Evolutionary conservation across 495 filamentous ascomycete genomes (phyloP).

Genomic region (Letharia columbiana): DNA sequence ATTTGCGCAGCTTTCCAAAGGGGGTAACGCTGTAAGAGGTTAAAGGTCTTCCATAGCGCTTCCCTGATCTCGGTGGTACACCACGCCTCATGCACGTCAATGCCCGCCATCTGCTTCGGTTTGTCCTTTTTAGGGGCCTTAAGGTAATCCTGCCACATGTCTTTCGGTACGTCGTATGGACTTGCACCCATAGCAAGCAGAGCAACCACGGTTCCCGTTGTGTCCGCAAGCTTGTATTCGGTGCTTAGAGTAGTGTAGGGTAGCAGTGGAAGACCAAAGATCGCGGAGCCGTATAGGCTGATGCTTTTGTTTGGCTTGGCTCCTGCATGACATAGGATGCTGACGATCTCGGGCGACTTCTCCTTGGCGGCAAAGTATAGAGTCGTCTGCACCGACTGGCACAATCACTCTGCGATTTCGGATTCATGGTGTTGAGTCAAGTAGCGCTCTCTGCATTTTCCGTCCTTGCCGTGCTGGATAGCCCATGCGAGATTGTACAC

Average conservation of each 20-base stretch:
- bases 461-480: conserved; percentile 6
- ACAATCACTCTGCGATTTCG: not conserved
- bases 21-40: conserved; percentile 40
- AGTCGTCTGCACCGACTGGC: not conserved
- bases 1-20: conserved; percentile 32
- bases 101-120: too few relatives aligned
- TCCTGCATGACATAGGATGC: conserved; percentile 19
- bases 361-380: conserved; percentile 22
- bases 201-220: conserved; percentile 16
- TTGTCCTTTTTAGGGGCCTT: conserved; percentile 10
- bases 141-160: conserved; percentile 23
- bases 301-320: conserved; percentile 10
- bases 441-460: conserved; percentile 19
- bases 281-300: not conserved
- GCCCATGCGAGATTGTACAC: not conserved
- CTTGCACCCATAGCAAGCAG: conserved; percentile 20
- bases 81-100: not conserved
- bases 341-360: conserved; percentile 17
- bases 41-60: conserved; percentile 31
- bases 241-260: conserved; percentile 18
- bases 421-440: conserved; percentile 1
- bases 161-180: conserved; percentile 18
- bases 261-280: conserved; percentile 1
- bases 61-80: conserved; percentile 16
- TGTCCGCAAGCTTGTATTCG: conserved; percentile 18